These are phyloP conservation scores for Colletotrichum sp. DNA, from an alignment of 2,329 filamentous ascomycete species.

Conservation along the genomic window DNA sequence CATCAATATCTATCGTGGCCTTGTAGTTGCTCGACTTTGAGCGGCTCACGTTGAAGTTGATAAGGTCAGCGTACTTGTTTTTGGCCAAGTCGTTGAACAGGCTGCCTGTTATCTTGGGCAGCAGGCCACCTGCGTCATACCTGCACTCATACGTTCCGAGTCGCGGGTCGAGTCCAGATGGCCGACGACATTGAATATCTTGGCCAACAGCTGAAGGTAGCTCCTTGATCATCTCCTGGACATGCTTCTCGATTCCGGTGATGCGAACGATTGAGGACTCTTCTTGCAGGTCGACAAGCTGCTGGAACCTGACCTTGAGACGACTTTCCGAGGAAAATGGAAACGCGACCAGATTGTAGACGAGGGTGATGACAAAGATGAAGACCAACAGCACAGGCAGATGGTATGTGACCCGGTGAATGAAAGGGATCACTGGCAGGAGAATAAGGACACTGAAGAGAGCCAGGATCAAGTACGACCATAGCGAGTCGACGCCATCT, in stretches of 20 bases:
- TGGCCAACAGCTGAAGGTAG: constrained; percentile 75
- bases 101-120: constrained; percentile 50
- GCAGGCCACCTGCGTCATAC: constrained; percentile 34
- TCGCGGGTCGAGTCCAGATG: not conserved
- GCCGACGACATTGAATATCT: constrained; percentile 36
- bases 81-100: constrained; percentile 42
- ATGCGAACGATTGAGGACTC: constrained; percentile 74
- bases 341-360: constrained; percentile 87
- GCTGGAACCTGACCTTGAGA: constrained; percentile 87
- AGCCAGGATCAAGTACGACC: constrained; percentile 75
- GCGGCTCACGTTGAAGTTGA: constrained; percentile 66
- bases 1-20: constrained; percentile 71
- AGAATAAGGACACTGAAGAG: constrained; percentile 73
- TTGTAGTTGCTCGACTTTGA: constrained; percentile 41
- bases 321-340: constrained; percentile 83
- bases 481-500: constrained; percentile 77
- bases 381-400: constrained; percentile 78
- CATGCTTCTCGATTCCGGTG: constrained; percentile 70
- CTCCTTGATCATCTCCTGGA: constrained; percentile 68
- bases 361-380: constrained; percentile 68
- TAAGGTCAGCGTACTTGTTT: constrained; percentile 59
- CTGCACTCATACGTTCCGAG: no score
- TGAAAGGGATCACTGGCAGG: constrained; percentile 79
- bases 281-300: constrained; percentile 73
- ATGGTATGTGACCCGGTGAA: constrained; percentile 86